Percentiles rank a stretch among this genome's conserved stretches.
These are phyloP conservation scores for Spathaspora arborariae DNA, from an alignment of 805 yeast species.

Conservation along the genomic window DNA sequence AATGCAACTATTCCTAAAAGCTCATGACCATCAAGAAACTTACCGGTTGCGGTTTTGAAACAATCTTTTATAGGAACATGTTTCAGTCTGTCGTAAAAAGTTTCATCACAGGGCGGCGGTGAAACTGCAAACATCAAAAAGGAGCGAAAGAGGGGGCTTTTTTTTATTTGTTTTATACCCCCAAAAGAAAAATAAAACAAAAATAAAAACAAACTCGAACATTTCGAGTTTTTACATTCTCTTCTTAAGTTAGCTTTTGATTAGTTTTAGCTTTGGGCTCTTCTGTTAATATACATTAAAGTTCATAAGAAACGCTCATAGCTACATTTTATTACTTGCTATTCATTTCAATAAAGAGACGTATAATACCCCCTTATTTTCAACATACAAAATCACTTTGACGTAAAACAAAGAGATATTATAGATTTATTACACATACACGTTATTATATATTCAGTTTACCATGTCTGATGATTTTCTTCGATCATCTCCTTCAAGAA, in stretches of 20 bases:
- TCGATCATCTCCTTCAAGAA: slow-evolving; percentile 34
- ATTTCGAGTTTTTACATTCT: background rate
- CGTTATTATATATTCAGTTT: background rate
- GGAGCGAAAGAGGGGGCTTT: too few species aligned
- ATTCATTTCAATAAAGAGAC: too few species aligned
- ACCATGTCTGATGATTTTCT: slow-evolving; percentile 27
- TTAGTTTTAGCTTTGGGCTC: background rate
- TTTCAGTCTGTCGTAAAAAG: background rate
- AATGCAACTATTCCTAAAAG: too few species aligned
- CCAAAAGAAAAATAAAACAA: background rate
- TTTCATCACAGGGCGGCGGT: background rate
- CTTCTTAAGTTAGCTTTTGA: background rate
- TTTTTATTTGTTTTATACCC: background rate
- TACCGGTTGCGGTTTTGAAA: background rate
- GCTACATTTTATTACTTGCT: too few species aligned
- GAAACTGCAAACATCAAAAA: background rate
- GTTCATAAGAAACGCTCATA: too few species aligned
- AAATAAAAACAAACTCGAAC: background rate
- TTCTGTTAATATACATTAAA: too few species aligned
- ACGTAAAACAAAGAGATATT: background rate
- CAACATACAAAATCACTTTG: too few species aligned
- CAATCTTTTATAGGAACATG: background rate
- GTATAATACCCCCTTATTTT: background rate
- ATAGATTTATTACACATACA: too few species aligned
- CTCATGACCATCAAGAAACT: too few species aligned